phyloP scores from a whole-genome alignment of 1,284 basidiomycete species.

The Tranzscheliella williamsii region DNA sequence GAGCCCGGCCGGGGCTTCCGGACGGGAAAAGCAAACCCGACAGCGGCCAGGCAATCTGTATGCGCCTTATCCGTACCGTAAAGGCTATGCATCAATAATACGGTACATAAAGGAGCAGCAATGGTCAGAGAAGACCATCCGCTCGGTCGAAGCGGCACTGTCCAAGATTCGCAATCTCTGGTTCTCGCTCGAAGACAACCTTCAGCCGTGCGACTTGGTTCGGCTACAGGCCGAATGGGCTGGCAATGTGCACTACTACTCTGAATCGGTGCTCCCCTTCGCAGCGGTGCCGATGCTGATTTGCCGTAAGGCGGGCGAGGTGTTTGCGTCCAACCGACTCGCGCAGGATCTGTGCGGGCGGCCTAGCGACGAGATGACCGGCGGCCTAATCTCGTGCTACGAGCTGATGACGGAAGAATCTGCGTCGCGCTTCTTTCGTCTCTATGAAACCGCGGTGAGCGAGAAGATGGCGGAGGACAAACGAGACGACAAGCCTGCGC shows the following conservation, averaged over 20 bases:
- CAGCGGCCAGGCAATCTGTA: conserved; percentile 27
- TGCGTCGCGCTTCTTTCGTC: conserved; percentile 31
- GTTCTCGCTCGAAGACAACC: conserved; percentile 42
- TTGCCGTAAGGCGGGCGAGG: conserved; percentile 42
- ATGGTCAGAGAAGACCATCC: conserved; percentile 34
- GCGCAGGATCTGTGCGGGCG: conserved; percentile 25
- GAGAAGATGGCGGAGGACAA: conserved; percentile 13
- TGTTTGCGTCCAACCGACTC: conserved; percentile 30
- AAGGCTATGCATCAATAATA: conserved; percentile 38
- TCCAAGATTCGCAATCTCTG: conserved; percentile 34
- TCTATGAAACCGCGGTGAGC: conserved; percentile 31
- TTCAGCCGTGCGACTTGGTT: conserved; percentile 39
- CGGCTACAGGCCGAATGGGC: conserved; percentile 43
- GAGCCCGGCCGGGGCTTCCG: neutral
- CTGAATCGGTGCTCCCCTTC: conserved; percentile 34
- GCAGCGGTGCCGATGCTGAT: conserved; percentile 35
- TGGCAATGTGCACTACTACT: conserved; percentile 33
- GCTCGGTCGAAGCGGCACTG: conserved; percentile 32
- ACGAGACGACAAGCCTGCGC: conserved; percentile 9
- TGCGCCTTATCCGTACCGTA: conserved; percentile 34
- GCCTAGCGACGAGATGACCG: conserved; percentile 20
- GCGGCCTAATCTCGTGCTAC: conserved; percentile 28
- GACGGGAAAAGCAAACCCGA: neutral
- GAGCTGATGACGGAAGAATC: conserved; percentile 42
- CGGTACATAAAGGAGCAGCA: conserved; percentile 38